These are phyloP conservation scores for Coffea canephora DNA, from an alignment of 257 asterid species.

Conservation along the genomic window DNA sequence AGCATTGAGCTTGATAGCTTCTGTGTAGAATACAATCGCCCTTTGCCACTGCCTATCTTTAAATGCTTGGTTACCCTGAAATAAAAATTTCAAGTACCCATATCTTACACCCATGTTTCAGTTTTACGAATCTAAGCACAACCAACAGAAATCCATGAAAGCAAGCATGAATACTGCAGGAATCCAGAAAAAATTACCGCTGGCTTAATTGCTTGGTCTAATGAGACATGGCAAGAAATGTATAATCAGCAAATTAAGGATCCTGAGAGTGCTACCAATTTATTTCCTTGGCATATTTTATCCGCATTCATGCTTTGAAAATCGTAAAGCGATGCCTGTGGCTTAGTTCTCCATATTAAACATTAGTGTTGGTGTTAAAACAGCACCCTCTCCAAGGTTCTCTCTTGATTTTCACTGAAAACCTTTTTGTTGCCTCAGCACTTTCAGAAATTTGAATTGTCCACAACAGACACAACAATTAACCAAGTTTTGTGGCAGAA, in stretches of 20 bases:
- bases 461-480: not conserved
- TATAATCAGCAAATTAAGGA: not conserved
- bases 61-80: constrained; percentile 91
- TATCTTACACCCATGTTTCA: not conserved
- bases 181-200: too few species aligned
- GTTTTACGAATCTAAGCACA: not conserved
- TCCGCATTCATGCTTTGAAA: too few species aligned
- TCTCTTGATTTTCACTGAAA: not conserved
- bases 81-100: not conserved
- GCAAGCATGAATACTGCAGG: not conserved
- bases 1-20: constrained; percentile 85
- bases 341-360: not conserved
- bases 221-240: not conserved
- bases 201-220: not conserved
- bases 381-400: not conserved
- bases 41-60: constrained; percentile 86
- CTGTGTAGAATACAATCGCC: constrained; percentile 83
- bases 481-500: not conserved
- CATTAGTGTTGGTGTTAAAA: not conserved
- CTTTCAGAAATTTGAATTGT: not conserved
- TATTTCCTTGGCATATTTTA: not conserved
- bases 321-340: not conserved
- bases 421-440: not conserved
- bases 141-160: not conserved
- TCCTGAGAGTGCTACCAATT: not conserved